Evolutionary conservation across 192 early-diverging fungal species (phyloP), one percentile per base, ranked within the genome.

Genomic region (Pilobolus umbonatus): DNA sequence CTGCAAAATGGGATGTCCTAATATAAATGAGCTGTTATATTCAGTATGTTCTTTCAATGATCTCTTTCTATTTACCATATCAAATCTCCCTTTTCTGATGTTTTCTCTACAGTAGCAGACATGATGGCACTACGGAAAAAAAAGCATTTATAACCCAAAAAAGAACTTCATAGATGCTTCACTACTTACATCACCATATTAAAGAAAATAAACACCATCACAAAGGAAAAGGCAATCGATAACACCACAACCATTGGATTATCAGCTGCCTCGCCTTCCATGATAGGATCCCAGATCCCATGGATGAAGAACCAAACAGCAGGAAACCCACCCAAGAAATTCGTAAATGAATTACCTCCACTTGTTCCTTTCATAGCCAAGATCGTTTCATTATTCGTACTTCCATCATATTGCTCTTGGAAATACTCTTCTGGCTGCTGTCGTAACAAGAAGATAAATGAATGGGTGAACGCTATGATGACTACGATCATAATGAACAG

Each of bases 91-190:
- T n/a, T n/a, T n/a, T n/a, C n/a, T n/a, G n/a, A n/a, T n/a, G n/a
- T n/a, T n/a, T 35, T 34, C 22, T 59, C 57, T 4, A 59, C 57
- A 14, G 44, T 45, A 35, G 30, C 34, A 22, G 57, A 46, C 57
- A 59, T 59, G 11, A 59, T 29, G n/a, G 57, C 57, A 48, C 57
- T 59, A 35, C n/a, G n/a, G n/a, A n/a, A n/a, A n/a, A n/a, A n/a
- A n/a, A n/a, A n/a, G n/a, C n/a, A n/a, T n/a, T n/a, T n/a, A n/a
- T n/a, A n/a, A n/a, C n/a, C n/a, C n/a, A n/a, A n/a, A n/a, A n/a
- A n/a, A n/a, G n/a, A n/a, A n/a, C n/a, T n/a, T n/a, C n/a, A n/a
- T n/a, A n/a, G n/a, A n/a, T 17, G 11, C 17, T 9, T 32, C 26
- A 25, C 22, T 25, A 46, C 56, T 38, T 59, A 59, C 57, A 59